A percentile compares a stretch with the other conserved stretches of the same genome.
Conservation (phyloP, 805 yeast genomes). For the Tetrapisispora namnaoensis region DNA sequence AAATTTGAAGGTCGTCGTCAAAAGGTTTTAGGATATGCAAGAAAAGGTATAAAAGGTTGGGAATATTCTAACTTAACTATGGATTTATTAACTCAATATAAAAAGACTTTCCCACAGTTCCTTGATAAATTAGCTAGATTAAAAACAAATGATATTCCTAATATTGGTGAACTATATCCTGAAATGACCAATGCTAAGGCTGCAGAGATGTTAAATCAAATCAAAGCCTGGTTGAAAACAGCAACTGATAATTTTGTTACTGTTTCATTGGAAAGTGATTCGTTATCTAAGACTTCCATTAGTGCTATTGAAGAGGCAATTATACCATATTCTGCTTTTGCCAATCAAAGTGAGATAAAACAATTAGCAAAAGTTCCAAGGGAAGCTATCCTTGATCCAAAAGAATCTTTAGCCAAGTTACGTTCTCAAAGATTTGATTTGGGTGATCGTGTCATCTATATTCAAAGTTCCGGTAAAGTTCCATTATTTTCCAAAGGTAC, state of each 20-base stretch:
- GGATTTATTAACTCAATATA: constrained; percentile 52
- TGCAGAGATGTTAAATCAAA: constrained; percentile 20
- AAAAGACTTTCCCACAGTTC: constrained; percentile 49
- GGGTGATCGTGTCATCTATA: constrained; percentile 85
- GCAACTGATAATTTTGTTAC: constrained; percentile 47
- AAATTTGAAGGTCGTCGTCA: constrained; percentile 70
- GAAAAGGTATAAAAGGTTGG: constrained; percentile 62
- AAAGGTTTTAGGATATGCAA: constrained; percentile 83
- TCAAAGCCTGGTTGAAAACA: constrained; percentile 37
- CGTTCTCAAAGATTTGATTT: constrained; percentile 67
- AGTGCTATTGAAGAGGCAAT: constrained; percentile 55
- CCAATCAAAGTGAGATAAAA: constrained; percentile 40
- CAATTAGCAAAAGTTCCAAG: constrained; percentile 76
- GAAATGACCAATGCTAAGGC: constrained; percentile 25
- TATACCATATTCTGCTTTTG: constrained; percentile 35
- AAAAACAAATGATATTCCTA: constrained; percentile 19
- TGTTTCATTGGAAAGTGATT: constrained; percentile 70
- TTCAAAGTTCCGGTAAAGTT: constrained; percentile 80
- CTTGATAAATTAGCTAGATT: constrained; percentile 34
- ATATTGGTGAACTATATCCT: constrained; percentile 28
- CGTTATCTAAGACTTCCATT: constrained; percentile 58
- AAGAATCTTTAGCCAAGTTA: constrained; percentile 58
- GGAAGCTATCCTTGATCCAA: constrained; percentile 70
- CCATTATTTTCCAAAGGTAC: constrained; percentile 86
- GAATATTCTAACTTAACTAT: constrained; percentile 71